Evolutionary conservation across 768 basidiomycete species (phyloP).

Genomic region (Boletus huronensis): DNA sequence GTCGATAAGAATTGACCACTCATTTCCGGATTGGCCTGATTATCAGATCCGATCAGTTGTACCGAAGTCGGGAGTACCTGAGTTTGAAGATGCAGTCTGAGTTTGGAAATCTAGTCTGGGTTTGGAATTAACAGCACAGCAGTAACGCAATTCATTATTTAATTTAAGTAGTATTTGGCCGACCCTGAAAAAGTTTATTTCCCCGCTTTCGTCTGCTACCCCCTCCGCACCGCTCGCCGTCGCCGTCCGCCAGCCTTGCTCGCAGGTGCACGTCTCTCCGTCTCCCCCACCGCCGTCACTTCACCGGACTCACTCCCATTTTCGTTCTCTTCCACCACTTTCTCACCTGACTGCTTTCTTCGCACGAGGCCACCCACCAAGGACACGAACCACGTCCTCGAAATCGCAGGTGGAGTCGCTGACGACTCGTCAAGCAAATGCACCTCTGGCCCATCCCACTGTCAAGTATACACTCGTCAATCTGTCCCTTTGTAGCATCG

Average conservation of each 20-base stretch:
- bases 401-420: constrained; percentile 53
- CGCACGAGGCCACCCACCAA: constrained; percentile 32
- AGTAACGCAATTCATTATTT: neutral
- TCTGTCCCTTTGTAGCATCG: constrained; percentile 8
- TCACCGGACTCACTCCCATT: constrained; percentile 42
- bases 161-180: neutral
- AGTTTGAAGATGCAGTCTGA: neutral
- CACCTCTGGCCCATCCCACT: constrained; percentile 63
- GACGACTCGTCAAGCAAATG: constrained; percentile 57
- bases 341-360: constrained; percentile 23
- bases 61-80: no score
- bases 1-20: constrained; percentile 24
- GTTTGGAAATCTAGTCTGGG: neutral
- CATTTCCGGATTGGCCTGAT: neutral
- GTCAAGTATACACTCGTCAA: constrained; percentile 9
- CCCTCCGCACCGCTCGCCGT: constrained; percentile 53
- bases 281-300: constrained; percentile 24
- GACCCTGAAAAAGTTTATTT: constrained; percentile 16
- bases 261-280: constrained; percentile 37
- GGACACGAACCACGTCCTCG: constrained; percentile 67
- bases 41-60: neutral
- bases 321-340: constrained; percentile 35
- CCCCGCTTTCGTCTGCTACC: constrained; percentile 21
- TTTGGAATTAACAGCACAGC: no score
- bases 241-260: constrained; percentile 61